Conservation (phyloP, 192 early-diverging fungal species). For the Coemansia sp. region DNA sequence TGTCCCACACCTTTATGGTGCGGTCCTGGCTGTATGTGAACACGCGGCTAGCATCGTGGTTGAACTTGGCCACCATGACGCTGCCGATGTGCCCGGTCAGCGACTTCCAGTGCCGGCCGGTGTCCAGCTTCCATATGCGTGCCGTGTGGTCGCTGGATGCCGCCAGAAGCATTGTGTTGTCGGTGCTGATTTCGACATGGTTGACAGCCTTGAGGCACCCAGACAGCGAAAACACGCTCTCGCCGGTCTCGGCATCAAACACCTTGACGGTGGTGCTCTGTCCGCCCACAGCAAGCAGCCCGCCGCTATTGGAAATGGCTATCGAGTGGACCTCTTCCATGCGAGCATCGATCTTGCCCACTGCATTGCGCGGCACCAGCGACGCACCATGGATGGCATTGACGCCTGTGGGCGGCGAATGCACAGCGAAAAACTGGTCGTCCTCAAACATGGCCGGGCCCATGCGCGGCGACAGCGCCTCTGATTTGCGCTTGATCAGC, state of each 20-base stretch:
- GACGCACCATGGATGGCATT: conserved; percentile 24
- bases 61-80: conserved; percentile 86
- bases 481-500: conserved; percentile 56
- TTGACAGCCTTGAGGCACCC: conserved; percentile 85
- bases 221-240: conserved; percentile 58
- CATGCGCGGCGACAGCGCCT: conserved; percentile 35
- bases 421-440: conserved; percentile 37
- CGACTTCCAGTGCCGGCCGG: conserved; percentile 80
- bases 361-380: conserved; percentile 32
- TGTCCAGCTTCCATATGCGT: conserved; percentile 81
- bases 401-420: conserved; percentile 12
- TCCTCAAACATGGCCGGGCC: conserved; percentile 26
- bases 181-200: conserved; percentile 60
- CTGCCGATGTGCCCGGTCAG: conserved; percentile 94
- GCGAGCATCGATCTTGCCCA: conserved; percentile 44
- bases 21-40: conserved; percentile 94
- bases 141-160: conserved; percentile 89
- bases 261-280: conserved; percentile 79
- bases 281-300: conserved; percentile 73
- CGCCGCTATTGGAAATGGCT: conserved; percentile 64
- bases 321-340: conserved; percentile 80
- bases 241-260: conserved; percentile 73
- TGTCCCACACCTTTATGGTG: conserved; percentile 95
- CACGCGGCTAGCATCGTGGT: conserved; percentile 70
- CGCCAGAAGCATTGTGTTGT: conserved; percentile 54